phyloP scores from a whole-genome alignment of 208 protist species.

The Trypanosoma brucei region DNA sequence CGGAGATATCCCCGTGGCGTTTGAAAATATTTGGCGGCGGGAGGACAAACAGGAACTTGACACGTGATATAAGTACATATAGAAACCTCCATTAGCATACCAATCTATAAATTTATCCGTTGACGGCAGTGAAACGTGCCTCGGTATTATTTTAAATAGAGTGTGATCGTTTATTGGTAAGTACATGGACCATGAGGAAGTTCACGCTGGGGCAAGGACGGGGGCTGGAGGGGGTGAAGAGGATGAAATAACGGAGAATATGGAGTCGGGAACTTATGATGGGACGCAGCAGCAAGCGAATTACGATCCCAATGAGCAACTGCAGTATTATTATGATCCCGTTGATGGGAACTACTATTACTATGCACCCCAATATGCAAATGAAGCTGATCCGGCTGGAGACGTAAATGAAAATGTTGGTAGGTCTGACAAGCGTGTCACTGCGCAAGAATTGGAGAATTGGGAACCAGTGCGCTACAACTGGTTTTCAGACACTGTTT shows the following conservation, averaged over 20 bases:
- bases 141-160: too few relatives aligned
- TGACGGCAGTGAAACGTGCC: too few relatives aligned
- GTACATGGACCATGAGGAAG: not conserved
- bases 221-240: constrained; percentile 21
- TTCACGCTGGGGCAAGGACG: not conserved
- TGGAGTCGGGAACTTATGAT: not conserved
- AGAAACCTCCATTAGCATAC: too few relatives aligned
- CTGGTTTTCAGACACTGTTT: constrained; percentile 73
- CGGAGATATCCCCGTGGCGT: too few relatives aligned
- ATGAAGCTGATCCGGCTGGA: constrained; percentile 55
- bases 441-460: constrained; percentile 68
- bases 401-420: constrained; percentile 38
- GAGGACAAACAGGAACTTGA: too few relatives aligned
- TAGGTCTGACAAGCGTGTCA: constrained; percentile 39
- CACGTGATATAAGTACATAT: too few relatives aligned
- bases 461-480: constrained; percentile 63
- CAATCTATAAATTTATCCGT: too few relatives aligned
- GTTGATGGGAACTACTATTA: constrained; percentile 61
- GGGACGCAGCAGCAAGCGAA: not conserved
- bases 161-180: too few relatives aligned
- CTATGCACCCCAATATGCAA: constrained; percentile 40
- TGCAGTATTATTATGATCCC: constrained; percentile 41
- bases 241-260: not conserved
- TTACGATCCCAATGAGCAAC: constrained; percentile 1
- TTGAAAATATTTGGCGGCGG: too few relatives aligned